Percentiles rank a stretch among this genome's conserved stretches.
Conservation (phyloP, 78 protist species). For the Chrysochromulina tobinii region DNA sequence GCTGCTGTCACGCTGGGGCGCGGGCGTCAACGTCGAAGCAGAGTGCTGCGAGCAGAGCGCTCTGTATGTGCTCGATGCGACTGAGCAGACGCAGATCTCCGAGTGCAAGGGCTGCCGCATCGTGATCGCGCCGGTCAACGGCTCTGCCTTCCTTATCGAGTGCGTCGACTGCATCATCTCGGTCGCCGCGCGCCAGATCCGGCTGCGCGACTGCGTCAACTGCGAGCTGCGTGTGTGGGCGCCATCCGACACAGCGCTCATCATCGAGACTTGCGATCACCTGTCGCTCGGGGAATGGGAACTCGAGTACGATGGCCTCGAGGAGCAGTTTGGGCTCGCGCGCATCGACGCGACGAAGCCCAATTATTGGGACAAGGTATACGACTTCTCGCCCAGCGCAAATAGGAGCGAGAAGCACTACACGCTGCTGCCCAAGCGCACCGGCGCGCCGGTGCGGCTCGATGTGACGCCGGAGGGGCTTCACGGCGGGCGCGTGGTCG, state of each 20-base stretch:
- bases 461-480: too few species aligned
- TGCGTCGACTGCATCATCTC: neutral
- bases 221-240: neutral
- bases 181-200: neutral
- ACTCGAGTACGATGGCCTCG: neutral
- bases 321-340: neutral
- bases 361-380: neutral
- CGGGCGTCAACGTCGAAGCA: too few species aligned
- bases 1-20: too few species aligned
- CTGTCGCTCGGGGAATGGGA: neutral
- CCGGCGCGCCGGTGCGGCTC: too few species aligned
- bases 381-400: neutral
- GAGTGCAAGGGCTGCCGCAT: neutral
- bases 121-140: neutral
- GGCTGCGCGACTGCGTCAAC: neutral
- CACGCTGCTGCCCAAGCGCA: neutral
- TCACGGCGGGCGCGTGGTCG: too few species aligned
- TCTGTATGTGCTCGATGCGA: too few species aligned
- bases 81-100: too few species aligned
- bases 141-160: neutral
- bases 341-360: neutral
- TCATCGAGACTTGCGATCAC: neutral
- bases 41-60: too few species aligned
- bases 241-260: neutral
- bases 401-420: neutral